These are phyloP conservation scores for Corchorus olitorius DNA, from an alignment of 345 rosid species.

Conservation along the genomic window DNA sequence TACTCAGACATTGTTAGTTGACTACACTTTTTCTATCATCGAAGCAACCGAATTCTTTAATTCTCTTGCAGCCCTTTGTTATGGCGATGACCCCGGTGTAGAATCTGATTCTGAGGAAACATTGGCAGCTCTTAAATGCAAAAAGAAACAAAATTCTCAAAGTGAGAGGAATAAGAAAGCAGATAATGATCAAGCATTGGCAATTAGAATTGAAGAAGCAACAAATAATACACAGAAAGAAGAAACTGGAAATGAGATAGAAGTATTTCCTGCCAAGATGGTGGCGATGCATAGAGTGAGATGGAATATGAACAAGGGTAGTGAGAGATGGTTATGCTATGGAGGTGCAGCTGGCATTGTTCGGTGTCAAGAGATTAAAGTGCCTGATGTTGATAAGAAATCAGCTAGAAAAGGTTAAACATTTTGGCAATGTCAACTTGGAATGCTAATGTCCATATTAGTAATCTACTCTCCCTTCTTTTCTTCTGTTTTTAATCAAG, in stretches of 20 bases:
- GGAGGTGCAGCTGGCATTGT: conserved; percentile 93
- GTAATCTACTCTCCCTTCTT: neutral
- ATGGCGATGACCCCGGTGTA: conserved; percentile 39
- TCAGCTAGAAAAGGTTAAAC: conserved; percentile 20
- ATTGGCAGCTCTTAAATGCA: conserved; percentile 26
- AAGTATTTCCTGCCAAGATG: conserved; percentile 56
- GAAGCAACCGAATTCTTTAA: neutral
- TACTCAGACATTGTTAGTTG: neutral
- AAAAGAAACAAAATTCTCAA: conserved; percentile 34
- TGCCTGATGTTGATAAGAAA: conserved; percentile 25
- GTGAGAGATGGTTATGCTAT: conserved; percentile 82
- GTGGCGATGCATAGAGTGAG: conserved; percentile 72
- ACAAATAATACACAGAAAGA: conserved; percentile 11
- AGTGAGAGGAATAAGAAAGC: conserved; percentile 23
- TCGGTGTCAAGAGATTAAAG: conserved; percentile 66
- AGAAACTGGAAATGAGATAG: conserved; percentile 21
- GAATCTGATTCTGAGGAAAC: conserved; percentile 51
- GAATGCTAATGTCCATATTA: neutral
- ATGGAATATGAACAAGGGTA: conserved; percentile 88
- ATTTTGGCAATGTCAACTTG: neutral
- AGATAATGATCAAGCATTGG: conserved; percentile 28
- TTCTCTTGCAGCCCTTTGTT: conserved; percentile 51
- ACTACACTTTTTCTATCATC: neutral
- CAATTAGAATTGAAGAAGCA: conserved; percentile 22
- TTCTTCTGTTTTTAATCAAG: neutral